Conservation (phyloP, 2,329 filamentous ascomycete genomes). For the Neopestalotiopsis rosae region DNA sequence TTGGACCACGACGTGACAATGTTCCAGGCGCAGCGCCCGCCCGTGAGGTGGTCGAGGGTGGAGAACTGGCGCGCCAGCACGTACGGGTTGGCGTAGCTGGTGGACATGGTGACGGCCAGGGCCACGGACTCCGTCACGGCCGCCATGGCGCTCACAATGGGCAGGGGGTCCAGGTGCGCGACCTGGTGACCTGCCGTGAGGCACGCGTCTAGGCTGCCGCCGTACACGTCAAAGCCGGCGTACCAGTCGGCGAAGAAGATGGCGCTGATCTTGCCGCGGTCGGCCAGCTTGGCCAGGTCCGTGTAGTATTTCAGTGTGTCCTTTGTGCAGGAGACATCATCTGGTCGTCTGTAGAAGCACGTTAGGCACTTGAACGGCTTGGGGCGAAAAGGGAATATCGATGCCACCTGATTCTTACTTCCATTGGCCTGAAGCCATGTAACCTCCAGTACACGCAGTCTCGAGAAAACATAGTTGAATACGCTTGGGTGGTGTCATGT, state of each 20-base stretch:
- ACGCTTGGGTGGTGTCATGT: constrained; percentile 7
- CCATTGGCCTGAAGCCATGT: constrained; percentile 20
- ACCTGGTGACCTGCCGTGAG: constrained; percentile 15
- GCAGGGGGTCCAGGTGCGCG: constrained; percentile 16
- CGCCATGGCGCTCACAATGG: constrained; percentile 63
- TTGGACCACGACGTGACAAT: constrained; percentile 61
- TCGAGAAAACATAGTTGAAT: constrained; percentile 18
- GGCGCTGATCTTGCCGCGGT: constrained; percentile 15
- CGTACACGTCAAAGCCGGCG: constrained; percentile 19
- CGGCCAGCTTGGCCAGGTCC: constrained; percentile 17
- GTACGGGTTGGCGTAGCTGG: constrained; percentile 65
- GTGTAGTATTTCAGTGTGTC: constrained; percentile 20
- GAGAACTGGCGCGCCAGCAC: constrained; percentile 64
- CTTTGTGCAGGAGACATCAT: constrained; percentile 13
- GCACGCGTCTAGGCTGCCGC: constrained; percentile 15
- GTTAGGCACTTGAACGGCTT: background rate
- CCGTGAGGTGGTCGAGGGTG: constrained; percentile 64
- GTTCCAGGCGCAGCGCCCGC: constrained; percentile 67
- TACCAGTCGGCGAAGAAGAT: constrained; percentile 21
- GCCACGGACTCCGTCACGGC: constrained; percentile 66
- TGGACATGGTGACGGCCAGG: constrained; percentile 65
- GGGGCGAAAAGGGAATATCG: background rate
- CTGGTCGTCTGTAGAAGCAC: background rate
- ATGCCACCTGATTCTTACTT: constrained; percentile 5
- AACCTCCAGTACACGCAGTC: constrained; percentile 9